Conservation (phyloP, 768 basidiomycete species). For the Psilocybe sp. region DNA sequence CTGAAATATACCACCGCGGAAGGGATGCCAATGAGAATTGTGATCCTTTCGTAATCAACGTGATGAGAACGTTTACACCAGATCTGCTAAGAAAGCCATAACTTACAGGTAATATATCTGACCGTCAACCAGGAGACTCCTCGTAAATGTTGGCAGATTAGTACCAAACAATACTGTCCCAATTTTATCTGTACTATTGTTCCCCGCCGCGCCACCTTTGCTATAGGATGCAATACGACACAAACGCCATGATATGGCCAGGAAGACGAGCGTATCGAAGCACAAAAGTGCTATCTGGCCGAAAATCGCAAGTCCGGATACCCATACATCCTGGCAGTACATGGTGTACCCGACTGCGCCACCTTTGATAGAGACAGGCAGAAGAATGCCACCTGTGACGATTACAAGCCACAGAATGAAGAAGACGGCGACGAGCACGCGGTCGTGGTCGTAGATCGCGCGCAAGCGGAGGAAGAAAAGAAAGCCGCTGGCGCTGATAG, state of each 20-base stretch:
- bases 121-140: slow-evolving; percentile 21
- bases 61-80: no score
- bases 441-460: slow-evolving; percentile 18
- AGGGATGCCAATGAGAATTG: no score
- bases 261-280: slow-evolving; percentile 27
- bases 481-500: slow-evolving; percentile 16
- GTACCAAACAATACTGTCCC: slow-evolving; percentile 13
- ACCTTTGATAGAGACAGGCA: slow-evolving; percentile 15
- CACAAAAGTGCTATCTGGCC: slow-evolving; percentile 15
- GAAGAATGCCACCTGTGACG: slow-evolving; percentile 19
- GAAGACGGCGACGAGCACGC: slow-evolving; percentile 18
- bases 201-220: neutral
- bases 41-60: no score
- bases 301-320: slow-evolving; percentile 9
- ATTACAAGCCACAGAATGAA: slow-evolving; percentile 25
- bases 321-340: slow-evolving; percentile 17
- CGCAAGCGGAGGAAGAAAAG: slow-evolving; percentile 26
- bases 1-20: no score
- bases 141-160: slow-evolving; percentile 20
- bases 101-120: slow-evolving; percentile 24
- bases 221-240: no score
- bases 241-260: slow-evolving; percentile 27
- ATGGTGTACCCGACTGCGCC: slow-evolving; percentile 17
- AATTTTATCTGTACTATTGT: neutral
- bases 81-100: no score